Evolutionary conservation across 106 monocot species (phyloP).

Genomic region (Apostasia ramifera): DNA sequence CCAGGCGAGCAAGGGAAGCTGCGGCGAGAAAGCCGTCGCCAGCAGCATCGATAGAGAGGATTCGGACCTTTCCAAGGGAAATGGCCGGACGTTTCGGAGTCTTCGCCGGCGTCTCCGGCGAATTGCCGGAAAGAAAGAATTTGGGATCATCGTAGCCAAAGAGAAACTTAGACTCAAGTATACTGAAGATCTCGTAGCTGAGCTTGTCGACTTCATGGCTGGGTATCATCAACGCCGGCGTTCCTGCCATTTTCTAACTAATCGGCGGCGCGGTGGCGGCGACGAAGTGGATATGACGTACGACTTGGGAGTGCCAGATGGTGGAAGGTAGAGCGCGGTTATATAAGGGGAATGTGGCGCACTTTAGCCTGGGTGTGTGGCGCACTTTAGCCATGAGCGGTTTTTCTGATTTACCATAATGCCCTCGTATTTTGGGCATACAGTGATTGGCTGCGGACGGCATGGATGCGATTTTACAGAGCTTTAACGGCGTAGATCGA

Average conservation of each 20-base stretch:
- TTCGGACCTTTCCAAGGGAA: slow-evolving; percentile 29
- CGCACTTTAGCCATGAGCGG: no score
- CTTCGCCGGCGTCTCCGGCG: background rate
- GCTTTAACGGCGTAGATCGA: no score
- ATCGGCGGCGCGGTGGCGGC: no score
- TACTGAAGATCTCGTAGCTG: slow-evolving; percentile 69
- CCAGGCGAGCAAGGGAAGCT: slow-evolving; percentile 44
- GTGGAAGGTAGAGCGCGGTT: background rate
- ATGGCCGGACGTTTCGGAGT: background rate
- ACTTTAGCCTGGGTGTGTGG: no score
- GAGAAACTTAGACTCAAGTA: slow-evolving; percentile 58
- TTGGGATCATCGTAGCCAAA: slow-evolving; percentile 19
- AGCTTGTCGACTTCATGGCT: slow-evolving; percentile 39
- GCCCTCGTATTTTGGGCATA: no score
- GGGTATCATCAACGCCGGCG: background rate
- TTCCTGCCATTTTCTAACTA: background rate
- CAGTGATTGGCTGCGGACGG: background rate
- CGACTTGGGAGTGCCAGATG: background rate
- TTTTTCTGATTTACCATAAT: no score
- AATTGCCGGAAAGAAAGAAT: slow-evolving; percentile 1
- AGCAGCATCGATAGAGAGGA: slow-evolving; percentile 63
- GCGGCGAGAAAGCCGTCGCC: slow-evolving; percentile 40
- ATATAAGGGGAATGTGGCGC: background rate
- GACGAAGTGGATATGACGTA: background rate
- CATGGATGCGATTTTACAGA: background rate